Conservation (phyloP, 768 basidiomycete species). For the Chalciporus piperatus region DNA sequence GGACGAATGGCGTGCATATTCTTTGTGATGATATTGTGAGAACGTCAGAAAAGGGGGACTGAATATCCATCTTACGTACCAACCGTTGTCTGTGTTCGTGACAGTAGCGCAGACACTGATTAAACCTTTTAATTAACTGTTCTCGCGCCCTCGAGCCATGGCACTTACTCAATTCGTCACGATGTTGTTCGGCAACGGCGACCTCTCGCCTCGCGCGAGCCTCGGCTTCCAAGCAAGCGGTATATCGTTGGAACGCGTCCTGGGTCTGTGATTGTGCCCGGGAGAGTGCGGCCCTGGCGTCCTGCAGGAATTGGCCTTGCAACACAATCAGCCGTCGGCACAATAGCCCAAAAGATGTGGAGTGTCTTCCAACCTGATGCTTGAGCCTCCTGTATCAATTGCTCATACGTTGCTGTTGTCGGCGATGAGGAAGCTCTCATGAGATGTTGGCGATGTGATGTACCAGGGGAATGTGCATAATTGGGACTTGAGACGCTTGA, state of each 20-base stretch:
- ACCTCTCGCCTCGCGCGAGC: constrained; percentile 65
- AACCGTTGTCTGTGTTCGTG: constrained; percentile 34
- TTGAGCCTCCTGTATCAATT: constrained; percentile 55
- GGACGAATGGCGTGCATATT: constrained; percentile 32
- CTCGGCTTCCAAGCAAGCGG: constrained; percentile 65
- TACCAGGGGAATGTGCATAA: constrained; percentile 31
- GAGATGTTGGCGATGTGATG: constrained; percentile 33
- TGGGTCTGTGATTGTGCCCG: constrained; percentile 71
- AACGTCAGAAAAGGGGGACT: constrained; percentile 8
- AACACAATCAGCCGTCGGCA: constrained; percentile 7
- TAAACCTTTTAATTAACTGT: constrained; percentile 15
- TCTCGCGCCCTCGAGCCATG: constrained; percentile 11
- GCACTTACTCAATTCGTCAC: constrained; percentile 54
- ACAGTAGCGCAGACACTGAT: constrained; percentile 34
- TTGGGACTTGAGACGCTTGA: constrained; percentile 32
- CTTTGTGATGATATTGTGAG: constrained; percentile 26
- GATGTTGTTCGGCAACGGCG: constrained; percentile 60
- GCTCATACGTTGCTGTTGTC: constrained; percentile 47
- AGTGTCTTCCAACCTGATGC: constrained; percentile 50
- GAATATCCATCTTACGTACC: constrained; percentile 27
- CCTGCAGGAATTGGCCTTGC: constrained; percentile 61
- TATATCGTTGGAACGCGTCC: constrained; percentile 69
- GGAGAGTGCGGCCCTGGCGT: constrained; percentile 54
- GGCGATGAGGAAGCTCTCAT: constrained; percentile 51
- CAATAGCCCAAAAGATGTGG: constrained; percentile 3